A percentile compares a stretch with the other conserved stretches of the same genome.
Evolutionary conservation across 345 rosid species (phyloP).

Genomic region (Citrus medica): DNA sequence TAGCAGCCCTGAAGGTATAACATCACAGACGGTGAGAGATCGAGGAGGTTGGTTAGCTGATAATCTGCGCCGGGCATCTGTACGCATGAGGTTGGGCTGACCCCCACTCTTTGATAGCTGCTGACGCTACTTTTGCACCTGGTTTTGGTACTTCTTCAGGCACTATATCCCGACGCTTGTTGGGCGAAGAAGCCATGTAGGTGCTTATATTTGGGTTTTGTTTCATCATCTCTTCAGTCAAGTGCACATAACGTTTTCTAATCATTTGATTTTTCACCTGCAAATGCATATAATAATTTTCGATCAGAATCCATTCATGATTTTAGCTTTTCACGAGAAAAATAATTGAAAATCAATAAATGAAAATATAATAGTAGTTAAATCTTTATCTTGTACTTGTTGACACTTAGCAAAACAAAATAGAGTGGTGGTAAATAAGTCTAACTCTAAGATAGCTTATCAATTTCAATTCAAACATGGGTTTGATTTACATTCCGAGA

Average conservation of each 20-base stretch:
- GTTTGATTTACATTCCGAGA: too few relatives aligned
- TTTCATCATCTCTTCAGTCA: constrained; percentile 8
- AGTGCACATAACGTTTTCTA: background rate
- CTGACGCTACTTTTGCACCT: background rate
- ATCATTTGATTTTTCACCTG: background rate
- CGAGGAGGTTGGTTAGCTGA: background rate
- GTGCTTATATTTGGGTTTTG: background rate
- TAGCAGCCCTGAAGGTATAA: background rate
- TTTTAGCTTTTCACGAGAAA: too few relatives aligned
- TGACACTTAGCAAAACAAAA: too few relatives aligned
- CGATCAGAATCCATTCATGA: too few relatives aligned
- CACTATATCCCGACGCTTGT: constrained; percentile 3
- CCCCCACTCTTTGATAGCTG: constrained; percentile 2
- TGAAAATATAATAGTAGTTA: too few relatives aligned
- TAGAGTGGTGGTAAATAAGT: too few relatives aligned
- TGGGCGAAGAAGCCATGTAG: background rate
- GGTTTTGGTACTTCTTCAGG: background rate
- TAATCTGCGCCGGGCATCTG: constrained; percentile 3
- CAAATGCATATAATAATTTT: background rate
- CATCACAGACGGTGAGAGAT: background rate
- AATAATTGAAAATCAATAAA: too few relatives aligned
- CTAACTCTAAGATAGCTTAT: too few relatives aligned
- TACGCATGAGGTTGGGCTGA: background rate
- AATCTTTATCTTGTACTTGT: too few relatives aligned
- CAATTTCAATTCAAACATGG: too few relatives aligned